Evolutionary conservation across 1,139 yeast genomes (phyloP).

Genomic region (Geotrichum europaeum): DNA sequence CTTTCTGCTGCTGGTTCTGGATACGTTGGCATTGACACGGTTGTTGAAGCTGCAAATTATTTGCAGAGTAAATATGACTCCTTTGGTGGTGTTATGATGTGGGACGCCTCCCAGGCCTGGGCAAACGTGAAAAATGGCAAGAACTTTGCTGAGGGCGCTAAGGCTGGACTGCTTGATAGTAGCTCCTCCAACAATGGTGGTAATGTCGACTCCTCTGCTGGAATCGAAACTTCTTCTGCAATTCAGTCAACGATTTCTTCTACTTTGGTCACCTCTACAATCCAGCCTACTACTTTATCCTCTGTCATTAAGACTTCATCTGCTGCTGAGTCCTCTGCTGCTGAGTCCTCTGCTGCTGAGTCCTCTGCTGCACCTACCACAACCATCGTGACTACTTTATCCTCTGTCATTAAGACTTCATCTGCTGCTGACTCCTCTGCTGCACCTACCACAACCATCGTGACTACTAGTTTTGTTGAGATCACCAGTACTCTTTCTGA

Average conservation of each 20-base stretch:
- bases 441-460: conserved; percentile 4
- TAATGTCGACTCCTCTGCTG: conserved; percentile 12
- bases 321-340: conserved; percentile 11
- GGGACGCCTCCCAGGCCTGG: conserved; percentile 90
- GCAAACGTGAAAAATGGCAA: conserved; percentile 38
- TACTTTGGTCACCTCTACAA: not conserved
- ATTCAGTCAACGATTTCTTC: conserved; percentile 3
- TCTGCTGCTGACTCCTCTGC: conserved; percentile 8
- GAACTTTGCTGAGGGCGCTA: conserved; percentile 43
- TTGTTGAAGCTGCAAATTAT: conserved; percentile 28
- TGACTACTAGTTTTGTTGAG: not conserved
- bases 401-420: conserved; percentile 5
- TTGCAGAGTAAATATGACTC: conserved; percentile 35
- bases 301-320: conserved; percentile 8
- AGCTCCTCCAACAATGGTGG: conserved; percentile 10
- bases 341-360: conserved; percentile 12
- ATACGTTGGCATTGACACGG: conserved; percentile 43
- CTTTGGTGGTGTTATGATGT: conserved; percentile 82
- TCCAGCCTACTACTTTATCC: not conserved
- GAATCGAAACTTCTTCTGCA: conserved; percentile 14
- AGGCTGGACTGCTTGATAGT: conserved; percentile 28
- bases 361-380: conserved; percentile 9
- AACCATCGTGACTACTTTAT: not conserved
- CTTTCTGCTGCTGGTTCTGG: conserved; percentile 64
- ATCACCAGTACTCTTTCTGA: conserved; percentile 4